Conservation (phyloP, 2,329 filamentous ascomycete genomes). For the Cryphonectria japonica region DNA sequence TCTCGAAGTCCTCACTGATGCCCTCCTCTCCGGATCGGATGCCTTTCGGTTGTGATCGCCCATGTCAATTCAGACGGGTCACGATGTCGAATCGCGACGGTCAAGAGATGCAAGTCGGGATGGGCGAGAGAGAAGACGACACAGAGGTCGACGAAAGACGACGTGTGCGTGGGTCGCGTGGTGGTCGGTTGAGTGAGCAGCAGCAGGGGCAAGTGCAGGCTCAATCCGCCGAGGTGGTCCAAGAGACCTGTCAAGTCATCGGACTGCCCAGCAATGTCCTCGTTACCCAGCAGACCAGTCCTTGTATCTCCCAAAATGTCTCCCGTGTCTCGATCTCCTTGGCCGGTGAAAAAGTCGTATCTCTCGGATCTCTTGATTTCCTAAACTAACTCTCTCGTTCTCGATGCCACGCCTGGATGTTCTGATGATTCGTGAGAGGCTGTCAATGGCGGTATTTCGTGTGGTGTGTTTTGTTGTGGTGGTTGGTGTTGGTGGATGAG, state of each 20-base stretch:
- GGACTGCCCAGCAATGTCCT: slow-evolving; percentile 20
- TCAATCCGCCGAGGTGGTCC: slow-evolving; percentile 27
- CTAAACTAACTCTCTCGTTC: background rate
- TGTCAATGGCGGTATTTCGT: background rate
- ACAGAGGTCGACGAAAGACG: background rate
- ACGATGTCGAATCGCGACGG: slow-evolving; percentile 13
- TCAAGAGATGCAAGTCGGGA: background rate
- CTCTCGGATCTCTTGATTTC: background rate
- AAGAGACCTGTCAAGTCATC: slow-evolving; percentile 27
- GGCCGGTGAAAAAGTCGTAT: background rate
- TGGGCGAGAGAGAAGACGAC: background rate
- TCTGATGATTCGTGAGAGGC: background rate
- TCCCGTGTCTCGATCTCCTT: background rate
- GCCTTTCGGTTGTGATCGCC: slow-evolving; percentile 20
- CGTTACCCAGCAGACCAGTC: background rate
- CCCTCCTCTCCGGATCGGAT: slow-evolving; percentile 28
- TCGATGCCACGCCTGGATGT: background rate
- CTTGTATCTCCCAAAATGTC: background rate
- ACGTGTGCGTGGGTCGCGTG: background rate
- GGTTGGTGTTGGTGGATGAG: slow-evolving; percentile 1
- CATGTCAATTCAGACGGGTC: slow-evolving; percentile 19
- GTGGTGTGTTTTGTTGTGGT: slow-evolving; percentile 1
- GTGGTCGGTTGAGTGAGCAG: slow-evolving; percentile 10
- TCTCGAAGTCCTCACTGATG: slow-evolving; percentile 26
- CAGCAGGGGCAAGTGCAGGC: slow-evolving; percentile 22